Conservation (phyloP, 192 early-diverging fungal genomes). For the Coemansia sp. region DNA sequence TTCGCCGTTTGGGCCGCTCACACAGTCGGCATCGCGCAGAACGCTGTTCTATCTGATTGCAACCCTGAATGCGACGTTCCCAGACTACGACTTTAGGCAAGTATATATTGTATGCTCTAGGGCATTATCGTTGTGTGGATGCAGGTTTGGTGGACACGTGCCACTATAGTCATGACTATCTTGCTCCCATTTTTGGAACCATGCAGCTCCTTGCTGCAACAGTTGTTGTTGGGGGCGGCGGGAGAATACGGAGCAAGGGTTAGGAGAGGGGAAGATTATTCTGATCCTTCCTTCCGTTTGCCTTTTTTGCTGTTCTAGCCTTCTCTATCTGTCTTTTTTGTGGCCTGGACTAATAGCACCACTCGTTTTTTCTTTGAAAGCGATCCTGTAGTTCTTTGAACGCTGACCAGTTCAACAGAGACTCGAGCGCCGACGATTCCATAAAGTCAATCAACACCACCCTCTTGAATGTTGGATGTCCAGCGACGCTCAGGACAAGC, state of each 20-base stretch:
- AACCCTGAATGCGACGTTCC: constrained; percentile 93
- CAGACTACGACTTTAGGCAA: constrained; percentile 96
- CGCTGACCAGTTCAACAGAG: constrained; percentile 59
- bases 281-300: no score
- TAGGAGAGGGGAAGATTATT: no score
- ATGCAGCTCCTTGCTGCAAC: not conserved
- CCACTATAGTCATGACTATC: not conserved
- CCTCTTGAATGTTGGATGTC: constrained; percentile 74
- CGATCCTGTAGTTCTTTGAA: constrained; percentile 43
- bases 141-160: not conserved
- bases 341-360: constrained; percentile 1
- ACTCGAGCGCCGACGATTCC: constrained; percentile 69
- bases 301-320: not conserved
- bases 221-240: not conserved
- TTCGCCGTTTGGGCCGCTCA: constrained; percentile 88
- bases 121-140: constrained; percentile 1
- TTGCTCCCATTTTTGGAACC: not conserved
- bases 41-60: constrained; percentile 93
- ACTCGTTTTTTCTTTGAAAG: not conserved
- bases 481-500: constrained; percentile 36
- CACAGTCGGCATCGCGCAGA: constrained; percentile 79
- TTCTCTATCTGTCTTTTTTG: not conserved
- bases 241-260: no score
- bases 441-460: constrained; percentile 86
- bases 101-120: constrained; percentile 40